Evolutionary conservation across 257 asterid species (phyloP).

Genomic region (Thymus quinquecostatus): DNA sequence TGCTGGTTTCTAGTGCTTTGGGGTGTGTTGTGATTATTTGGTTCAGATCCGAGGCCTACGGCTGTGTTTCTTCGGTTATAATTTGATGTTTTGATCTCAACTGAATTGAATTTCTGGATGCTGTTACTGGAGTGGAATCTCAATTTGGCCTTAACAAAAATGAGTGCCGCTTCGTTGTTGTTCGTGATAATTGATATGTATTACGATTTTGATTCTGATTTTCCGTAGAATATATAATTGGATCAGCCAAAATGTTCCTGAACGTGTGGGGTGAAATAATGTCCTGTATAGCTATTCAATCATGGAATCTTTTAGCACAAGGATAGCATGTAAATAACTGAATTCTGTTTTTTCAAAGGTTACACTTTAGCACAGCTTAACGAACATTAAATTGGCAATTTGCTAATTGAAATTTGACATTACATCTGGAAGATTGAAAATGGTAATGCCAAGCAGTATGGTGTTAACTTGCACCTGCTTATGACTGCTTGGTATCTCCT

Average conservation of each 20-base stretch:
- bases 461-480: conserved; percentile 1
- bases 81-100: conserved; percentile 24
- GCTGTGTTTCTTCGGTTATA: conserved; percentile 17
- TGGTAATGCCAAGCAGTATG: neutral
- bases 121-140: conserved; percentile 1
- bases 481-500: conserved; percentile 7
- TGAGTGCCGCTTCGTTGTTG: neutral
- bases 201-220: conserved; percentile 1
- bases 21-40: conserved; percentile 21
- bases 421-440: neutral
- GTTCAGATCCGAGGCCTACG: conserved; percentile 42
- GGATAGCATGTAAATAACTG: neutral
- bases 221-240: conserved; percentile 2
- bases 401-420: neutral
- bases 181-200: conserved; percentile 6
- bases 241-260: neutral
- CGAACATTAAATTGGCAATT: conserved; percentile 1
- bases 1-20: neutral
- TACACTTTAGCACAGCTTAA: neutral
- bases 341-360: neutral
- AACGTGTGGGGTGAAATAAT: neutral
- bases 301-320: neutral
- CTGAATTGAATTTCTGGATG: conserved; percentile 15
- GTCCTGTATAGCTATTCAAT: neutral
- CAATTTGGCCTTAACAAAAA: neutral